Conservation (phyloP, 2,329 filamentous ascomycete species). For the Xylariaceae sp. region DNA sequence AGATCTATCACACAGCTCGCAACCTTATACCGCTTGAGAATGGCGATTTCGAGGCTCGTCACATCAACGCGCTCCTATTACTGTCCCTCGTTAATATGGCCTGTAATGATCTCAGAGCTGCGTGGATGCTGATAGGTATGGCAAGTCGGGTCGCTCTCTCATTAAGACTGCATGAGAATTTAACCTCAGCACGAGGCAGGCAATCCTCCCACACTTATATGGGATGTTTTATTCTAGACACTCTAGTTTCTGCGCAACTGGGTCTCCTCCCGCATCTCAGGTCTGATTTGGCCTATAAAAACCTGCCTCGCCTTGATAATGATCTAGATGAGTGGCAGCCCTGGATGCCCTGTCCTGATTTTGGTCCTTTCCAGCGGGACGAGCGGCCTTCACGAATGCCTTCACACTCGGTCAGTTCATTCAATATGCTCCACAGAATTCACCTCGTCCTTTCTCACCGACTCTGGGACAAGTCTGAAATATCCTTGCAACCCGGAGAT, state of each 20-base stretch:
- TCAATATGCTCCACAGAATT: conserved; percentile 30
- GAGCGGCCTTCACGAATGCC: conserved; percentile 27
- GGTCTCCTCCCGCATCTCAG: conserved; percentile 58
- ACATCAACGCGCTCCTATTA: conserved; percentile 63
- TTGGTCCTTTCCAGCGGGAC: conserved; percentile 37
- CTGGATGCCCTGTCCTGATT: conserved; percentile 63
- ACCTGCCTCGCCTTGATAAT: conserved; percentile 62
- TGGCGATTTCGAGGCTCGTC: conserved; percentile 55
- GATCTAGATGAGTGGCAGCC: conserved; percentile 78
- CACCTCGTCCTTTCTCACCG: conserved; percentile 27
- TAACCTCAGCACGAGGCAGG: conserved; percentile 26
- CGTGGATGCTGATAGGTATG: conserved; percentile 70
- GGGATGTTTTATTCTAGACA: conserved; percentile 69
- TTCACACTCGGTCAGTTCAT: conserved; percentile 35
- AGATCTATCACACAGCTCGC: conserved; percentile 59
- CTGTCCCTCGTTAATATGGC: conserved; percentile 70
- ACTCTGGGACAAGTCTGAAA: conserved; percentile 6
- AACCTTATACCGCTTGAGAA: conserved; percentile 57
- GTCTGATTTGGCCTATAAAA: conserved; percentile 52
- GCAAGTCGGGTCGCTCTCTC: conserved; percentile 63
- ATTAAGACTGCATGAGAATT: conserved; percentile 48
- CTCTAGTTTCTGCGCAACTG: conserved; percentile 59
- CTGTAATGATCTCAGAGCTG: conserved; percentile 59
- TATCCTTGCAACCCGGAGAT: conserved; percentile 11
- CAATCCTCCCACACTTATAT: conserved; percentile 54